A percentile compares a stretch with the other conserved stretches of the same genome.
phyloP scores from a whole-genome alignment of 2,329 filamentous ascomycete genomes.

The Aphanocladium album region DNA sequence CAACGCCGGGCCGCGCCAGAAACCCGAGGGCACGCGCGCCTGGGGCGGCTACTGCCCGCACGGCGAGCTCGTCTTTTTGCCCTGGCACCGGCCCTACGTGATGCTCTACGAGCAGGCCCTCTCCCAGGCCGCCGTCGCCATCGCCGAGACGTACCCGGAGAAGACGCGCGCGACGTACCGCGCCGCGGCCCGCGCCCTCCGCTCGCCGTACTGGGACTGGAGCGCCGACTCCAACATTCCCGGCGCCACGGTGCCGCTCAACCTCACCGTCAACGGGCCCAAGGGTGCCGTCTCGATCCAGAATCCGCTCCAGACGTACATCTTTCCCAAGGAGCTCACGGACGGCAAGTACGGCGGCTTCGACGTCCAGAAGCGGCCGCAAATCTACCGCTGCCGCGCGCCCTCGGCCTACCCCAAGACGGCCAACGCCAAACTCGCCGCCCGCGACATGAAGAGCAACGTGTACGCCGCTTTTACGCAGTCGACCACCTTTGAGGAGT shows the following conservation, averaged over 20 bases:
- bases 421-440: constrained; percentile 23
- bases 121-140: constrained; percentile 31
- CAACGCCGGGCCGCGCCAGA: constrained; percentile 16
- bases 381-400: constrained; percentile 25
- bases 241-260: constrained; percentile 18
- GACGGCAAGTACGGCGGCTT: constrained; percentile 25
- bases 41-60: constrained; percentile 32
- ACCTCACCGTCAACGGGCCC: neutral
- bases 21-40: neutral
- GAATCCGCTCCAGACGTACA: constrained; percentile 43
- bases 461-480: constrained; percentile 27
- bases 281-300: constrained; percentile 18
- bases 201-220: constrained; percentile 44
- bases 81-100: constrained; percentile 46
- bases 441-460: constrained; percentile 20
- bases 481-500: constrained; percentile 18
- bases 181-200: constrained; percentile 33
- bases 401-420: constrained; percentile 21
- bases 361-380: constrained; percentile 16
- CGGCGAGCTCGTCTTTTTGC: constrained; percentile 33
- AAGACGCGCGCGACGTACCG: constrained; percentile 26
- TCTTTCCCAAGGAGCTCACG: constrained; percentile 32
- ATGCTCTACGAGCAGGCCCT: constrained; percentile 45
- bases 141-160: constrained; percentile 33
- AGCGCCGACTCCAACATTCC: constrained; percentile 32